A percentile compares a stretch with the other conserved stretches of the same genome.
Evolutionary conservation across 176 grass and related monocot genomes (phyloP).

Genomic region (Alloteropsis semialata): DNA sequence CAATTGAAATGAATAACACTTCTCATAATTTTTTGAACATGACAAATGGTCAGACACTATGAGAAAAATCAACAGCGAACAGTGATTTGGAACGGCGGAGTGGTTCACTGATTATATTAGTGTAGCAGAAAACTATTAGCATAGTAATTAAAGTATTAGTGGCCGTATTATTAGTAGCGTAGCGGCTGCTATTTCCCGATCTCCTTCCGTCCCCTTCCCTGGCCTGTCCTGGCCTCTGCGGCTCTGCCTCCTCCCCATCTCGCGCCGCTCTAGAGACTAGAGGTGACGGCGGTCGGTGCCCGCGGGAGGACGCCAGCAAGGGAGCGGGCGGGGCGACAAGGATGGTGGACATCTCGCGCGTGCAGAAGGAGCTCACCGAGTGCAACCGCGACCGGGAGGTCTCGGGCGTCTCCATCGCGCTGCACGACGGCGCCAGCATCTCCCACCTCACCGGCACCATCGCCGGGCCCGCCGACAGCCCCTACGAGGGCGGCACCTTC

Average conservation of each 20-base stretch:
- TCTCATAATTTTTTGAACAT: too few relatives aligned
- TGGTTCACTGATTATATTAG: not conserved
- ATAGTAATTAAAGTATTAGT: not conserved
- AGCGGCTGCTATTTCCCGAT: not conserved
- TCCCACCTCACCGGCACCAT: constrained; percentile 88
- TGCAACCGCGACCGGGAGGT: constrained; percentile 76
- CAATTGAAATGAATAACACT: too few relatives aligned
- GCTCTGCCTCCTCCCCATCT: not conserved
- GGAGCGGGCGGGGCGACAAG: not conserved
- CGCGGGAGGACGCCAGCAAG: too few relatives aligned
- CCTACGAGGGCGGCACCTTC: constrained; percentile 95
- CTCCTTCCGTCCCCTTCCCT: not conserved
- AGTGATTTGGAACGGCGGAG: too few relatives aligned
- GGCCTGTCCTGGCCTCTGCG: too few relatives aligned
- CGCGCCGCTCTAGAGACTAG: not conserved
- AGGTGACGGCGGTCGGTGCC: not conserved
- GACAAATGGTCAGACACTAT: too few relatives aligned
- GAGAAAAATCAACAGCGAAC: too few relatives aligned
- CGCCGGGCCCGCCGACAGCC: constrained; percentile 66
- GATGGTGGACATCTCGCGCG: constrained; percentile 91
- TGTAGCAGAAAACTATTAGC: not conserved
- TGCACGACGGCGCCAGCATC: constrained; percentile 72
- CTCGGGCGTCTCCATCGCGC: constrained; percentile 82
- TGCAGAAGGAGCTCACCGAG: constrained; percentile 96
- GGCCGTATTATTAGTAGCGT: not conserved